Evolutionary conservation across 2,329 filamentous ascomycete species (phyloP).

Genomic region (Thielaviopsis populi): DNA sequence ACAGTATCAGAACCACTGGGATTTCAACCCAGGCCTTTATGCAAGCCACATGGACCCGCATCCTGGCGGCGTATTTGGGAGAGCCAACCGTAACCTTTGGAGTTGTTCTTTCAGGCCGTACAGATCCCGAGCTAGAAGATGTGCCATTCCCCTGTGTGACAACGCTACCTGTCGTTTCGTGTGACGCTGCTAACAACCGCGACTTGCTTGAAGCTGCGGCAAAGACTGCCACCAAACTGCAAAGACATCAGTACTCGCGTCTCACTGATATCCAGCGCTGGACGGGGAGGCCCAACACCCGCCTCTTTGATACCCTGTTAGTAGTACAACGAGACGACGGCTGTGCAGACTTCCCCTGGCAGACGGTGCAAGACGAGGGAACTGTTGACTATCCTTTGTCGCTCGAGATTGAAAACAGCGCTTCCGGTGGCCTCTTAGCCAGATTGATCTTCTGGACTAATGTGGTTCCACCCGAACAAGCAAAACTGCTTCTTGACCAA

Average conservation of each 20-base stretch:
- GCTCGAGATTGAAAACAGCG: constrained; percentile 54
- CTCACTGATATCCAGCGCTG: constrained; percentile 58
- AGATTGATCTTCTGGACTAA: constrained; percentile 51
- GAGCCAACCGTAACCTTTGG: constrained; percentile 64
- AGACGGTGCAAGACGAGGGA: constrained; percentile 47
- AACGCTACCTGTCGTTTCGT: constrained; percentile 54
- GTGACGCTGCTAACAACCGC: constrained; percentile 30
- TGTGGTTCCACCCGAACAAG: constrained; percentile 54
- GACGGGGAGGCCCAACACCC: constrained; percentile 47
- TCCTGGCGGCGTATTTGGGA: constrained; percentile 63
- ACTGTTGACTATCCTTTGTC: constrained; percentile 67
- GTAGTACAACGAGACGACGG: constrained; percentile 49
- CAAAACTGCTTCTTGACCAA: constrained; percentile 50
- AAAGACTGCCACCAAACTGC: constrained; percentile 45
- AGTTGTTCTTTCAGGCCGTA: constrained; percentile 62
- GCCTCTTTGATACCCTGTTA: constrained; percentile 72
- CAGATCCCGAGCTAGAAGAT: constrained; percentile 40
- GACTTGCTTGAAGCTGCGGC: constrained; percentile 49
- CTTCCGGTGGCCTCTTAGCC: constrained; percentile 36
- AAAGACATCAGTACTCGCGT: constrained; percentile 57
- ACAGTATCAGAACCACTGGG: constrained; percentile 39
- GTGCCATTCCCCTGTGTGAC: constrained; percentile 66
- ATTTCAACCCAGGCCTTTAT: constrained; percentile 62
- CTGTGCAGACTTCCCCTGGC: constrained; percentile 35
- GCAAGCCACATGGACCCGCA: constrained; percentile 61